These are phyloP conservation scores for Edaphochlamys debaryana DNA, from an alignment of 139 green algal species.

Conservation along the genomic window DNA sequence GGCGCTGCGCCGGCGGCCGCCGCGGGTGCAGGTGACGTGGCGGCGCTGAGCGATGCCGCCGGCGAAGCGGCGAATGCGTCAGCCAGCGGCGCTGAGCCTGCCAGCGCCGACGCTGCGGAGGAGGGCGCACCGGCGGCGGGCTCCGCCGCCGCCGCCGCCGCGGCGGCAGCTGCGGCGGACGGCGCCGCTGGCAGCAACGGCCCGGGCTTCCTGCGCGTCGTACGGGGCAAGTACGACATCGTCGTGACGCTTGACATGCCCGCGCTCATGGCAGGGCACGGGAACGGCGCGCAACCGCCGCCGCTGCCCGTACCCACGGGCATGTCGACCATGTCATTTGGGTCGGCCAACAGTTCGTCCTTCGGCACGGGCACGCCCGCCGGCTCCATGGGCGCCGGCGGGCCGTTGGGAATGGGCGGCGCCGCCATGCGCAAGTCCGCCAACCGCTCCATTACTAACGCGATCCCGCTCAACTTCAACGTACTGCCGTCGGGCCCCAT, in stretches of 20 bases:
- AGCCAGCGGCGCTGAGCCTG: no score
- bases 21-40: neutral
- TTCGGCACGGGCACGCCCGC: no score
- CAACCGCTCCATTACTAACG: no score
- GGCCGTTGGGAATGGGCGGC: no score
- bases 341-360: no score
- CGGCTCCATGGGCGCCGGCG: no score
- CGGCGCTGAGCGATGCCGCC: neutral
- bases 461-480: no score
- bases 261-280: conserved; percentile 5
- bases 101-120: no score
- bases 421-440: no score
- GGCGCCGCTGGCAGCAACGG: neutral
- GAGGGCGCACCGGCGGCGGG: neutral
- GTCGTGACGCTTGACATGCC: conserved; percentile 9
- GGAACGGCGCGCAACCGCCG: neutral
- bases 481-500: no score
- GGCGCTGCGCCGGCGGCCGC: neutral
- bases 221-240: conserved; percentile 28
- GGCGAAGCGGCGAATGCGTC: neutral
- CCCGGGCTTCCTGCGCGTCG: conserved; percentile 8
- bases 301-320: no score
- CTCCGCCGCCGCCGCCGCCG: neutral
- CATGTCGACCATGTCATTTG: no score
- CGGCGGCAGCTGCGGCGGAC: neutral